Conservation (phyloP, 148 eudicot genomes). For the Hydrangea macrophylla region DNA sequence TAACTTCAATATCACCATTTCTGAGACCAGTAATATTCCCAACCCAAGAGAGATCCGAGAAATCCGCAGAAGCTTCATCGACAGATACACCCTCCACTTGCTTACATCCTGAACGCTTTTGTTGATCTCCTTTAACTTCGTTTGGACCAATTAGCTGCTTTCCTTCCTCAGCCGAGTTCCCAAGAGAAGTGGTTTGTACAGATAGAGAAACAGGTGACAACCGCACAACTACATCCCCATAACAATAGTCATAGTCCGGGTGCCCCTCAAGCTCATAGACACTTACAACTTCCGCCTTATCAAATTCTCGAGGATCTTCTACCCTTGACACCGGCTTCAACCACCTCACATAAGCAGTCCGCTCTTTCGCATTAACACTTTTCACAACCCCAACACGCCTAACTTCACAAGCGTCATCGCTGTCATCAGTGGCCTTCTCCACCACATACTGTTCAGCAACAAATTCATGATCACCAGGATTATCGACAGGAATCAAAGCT, state of each 20-base stretch:
- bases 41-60: conserved; percentile 89
- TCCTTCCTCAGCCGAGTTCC: conserved; percentile 28
- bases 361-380: conserved; percentile 93
- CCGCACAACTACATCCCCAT: conserved; percentile 96
- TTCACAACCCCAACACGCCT: conserved; percentile 89
- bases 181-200: conserved; percentile 24
- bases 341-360: conserved; percentile 90
- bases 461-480: conserved; percentile 97
- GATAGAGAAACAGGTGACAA: conserved; percentile 56
- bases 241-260: conserved; percentile 94
- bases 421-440: conserved; percentile 78
- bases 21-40: conserved; percentile 92
- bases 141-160: conserved; percentile 21
- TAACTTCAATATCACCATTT: conserved; percentile 96
- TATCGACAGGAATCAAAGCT: conserved; percentile 76
- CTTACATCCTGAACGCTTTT: conserved; percentile 14
- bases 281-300: conserved; percentile 87
- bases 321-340: conserved; percentile 75
- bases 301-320: conserved; percentile 84
- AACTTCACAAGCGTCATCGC: conserved; percentile 47
- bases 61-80: conserved; percentile 38
- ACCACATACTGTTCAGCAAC: conserved; percentile 93
- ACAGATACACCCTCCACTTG: conserved; percentile 20
- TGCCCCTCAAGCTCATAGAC: conserved; percentile 97
- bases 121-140: conserved; percentile 23